These are phyloP conservation scores for Ilyonectria robusta DNA, from an alignment of 2,329 filamentous ascomycete genomes.

Conservation along the genomic window DNA sequence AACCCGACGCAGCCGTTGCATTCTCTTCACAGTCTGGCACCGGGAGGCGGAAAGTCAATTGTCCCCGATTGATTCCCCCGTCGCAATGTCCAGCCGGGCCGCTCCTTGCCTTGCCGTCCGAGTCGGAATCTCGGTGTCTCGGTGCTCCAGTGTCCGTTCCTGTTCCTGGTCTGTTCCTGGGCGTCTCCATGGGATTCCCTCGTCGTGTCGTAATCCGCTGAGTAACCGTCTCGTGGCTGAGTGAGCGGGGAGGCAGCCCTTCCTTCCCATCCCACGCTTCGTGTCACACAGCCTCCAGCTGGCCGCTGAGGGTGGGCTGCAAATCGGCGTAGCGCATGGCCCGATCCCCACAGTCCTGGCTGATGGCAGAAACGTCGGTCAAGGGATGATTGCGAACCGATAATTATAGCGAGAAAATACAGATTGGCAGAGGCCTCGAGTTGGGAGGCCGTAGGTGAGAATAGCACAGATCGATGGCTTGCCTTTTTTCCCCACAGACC, in stretches of 20 bases:
- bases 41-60: slow-evolving; percentile 1
- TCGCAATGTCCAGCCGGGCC: slow-evolving; percentile 1
- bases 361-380: slow-evolving; percentile 17
- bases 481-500: background rate
- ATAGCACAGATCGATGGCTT: background rate
- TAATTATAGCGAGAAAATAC: background rate
- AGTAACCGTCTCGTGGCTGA: slow-evolving; percentile 25
- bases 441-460: background rate
- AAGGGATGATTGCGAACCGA: background rate
- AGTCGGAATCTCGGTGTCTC: background rate
- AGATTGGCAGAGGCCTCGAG: background rate
- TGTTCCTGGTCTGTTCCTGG: background rate
- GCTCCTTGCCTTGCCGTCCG: background rate
- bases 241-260: slow-evolving; percentile 21
- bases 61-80: background rate
- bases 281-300: slow-evolving; percentile 21
- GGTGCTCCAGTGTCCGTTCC: background rate
- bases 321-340: slow-evolving; percentile 2
- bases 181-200: background rate
- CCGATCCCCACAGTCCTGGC: slow-evolving; percentile 17
- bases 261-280: slow-evolving; percentile 1
- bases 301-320: slow-evolving; percentile 5
- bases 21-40: background rate
- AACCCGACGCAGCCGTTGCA: background rate
- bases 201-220: slow-evolving; percentile 25